Evolutionary conservation across 2,329 filamentous ascomycete genomes (phyloP).

Genomic region (Triangularia setosa): DNA sequence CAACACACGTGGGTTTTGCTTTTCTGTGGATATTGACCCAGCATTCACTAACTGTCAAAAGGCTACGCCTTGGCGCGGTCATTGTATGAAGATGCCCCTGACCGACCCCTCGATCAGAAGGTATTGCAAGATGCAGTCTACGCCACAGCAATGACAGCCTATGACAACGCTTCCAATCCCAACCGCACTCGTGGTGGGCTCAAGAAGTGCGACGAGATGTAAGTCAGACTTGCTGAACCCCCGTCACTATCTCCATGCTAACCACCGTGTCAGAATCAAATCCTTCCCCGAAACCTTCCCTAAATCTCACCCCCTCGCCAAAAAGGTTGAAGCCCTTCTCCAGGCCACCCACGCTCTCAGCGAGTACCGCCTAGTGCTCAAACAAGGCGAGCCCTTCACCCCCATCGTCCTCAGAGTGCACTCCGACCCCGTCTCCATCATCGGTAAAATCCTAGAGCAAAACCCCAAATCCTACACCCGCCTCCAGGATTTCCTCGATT

Average conservation of each 20-base stretch:
- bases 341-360: constrained; percentile 71
- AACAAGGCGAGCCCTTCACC: constrained; percentile 75
- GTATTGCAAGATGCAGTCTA: constrained; percentile 59
- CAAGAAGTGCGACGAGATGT: constrained; percentile 75
- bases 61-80: constrained; percentile 60
- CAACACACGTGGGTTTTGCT: constrained; percentile 50
- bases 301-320: constrained; percentile 46
- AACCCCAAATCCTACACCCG: constrained; percentile 71
- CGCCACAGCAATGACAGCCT: constrained; percentile 62
- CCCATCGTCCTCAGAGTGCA: constrained; percentile 76
- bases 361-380: constrained; percentile 72
- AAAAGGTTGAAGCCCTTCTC: constrained; percentile 60
- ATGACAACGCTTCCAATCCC: constrained; percentile 79
- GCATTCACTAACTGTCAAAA: constrained; percentile 29
- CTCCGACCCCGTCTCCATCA: constrained; percentile 67
- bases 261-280: constrained; percentile 47
- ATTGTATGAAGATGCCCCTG: constrained; percentile 53
- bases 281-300: constrained; percentile 59
- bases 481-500: constrained; percentile 66
- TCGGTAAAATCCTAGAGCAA: constrained; percentile 70
- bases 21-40: neutral
- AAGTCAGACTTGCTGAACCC: constrained; percentile 9
- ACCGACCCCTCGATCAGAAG: constrained; percentile 46
- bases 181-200: constrained; percentile 72
- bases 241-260: neutral